Evolutionary conservation across 345 rosid genomes (phyloP).

Genomic region (Populus ilicifolia): DNA sequence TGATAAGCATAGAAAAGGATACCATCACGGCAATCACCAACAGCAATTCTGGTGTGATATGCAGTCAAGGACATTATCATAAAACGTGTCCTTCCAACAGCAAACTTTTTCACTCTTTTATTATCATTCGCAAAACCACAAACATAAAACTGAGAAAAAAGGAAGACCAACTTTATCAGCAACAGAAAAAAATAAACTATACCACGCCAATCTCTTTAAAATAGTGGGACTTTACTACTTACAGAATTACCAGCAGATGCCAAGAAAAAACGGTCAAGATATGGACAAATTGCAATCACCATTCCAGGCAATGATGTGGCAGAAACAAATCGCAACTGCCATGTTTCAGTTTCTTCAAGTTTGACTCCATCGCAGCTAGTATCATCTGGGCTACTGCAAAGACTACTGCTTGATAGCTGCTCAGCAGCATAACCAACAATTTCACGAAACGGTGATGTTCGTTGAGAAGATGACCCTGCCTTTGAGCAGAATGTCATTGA

Average conservation of each 20-base stretch:
- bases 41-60: conserved; percentile 76
- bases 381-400: conserved; percentile 85
- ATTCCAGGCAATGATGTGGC: conserved; percentile 63
- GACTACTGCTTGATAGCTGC: conserved; percentile 76
- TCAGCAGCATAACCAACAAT: conserved; percentile 60
- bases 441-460: conserved; percentile 81
- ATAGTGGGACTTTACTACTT: conserved; percentile 37
- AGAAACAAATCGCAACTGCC: conserved; percentile 69
- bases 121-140: conserved; percentile 72
- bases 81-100: conserved; percentile 83
- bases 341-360: conserved; percentile 75
- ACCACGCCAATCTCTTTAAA: conserved; percentile 11
- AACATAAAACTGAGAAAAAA: conserved; percentile 67
- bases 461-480: conserved; percentile 69
- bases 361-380: conserved; percentile 70
- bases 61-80: conserved; percentile 78
- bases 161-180: conserved; percentile 21
- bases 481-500: conserved; percentile 63
- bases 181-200: conserved; percentile 10
- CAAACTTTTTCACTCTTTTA: conserved; percentile 66
- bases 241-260: conserved; percentile 96
- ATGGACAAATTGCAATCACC: conserved; percentile 92
- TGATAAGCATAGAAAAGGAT: conserved; percentile 81
- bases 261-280: conserved; percentile 81
- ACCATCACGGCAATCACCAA: conserved; percentile 99